Conservation (phyloP, 768 basidiomycete species). For the Filobasidium floriforme region DNA sequence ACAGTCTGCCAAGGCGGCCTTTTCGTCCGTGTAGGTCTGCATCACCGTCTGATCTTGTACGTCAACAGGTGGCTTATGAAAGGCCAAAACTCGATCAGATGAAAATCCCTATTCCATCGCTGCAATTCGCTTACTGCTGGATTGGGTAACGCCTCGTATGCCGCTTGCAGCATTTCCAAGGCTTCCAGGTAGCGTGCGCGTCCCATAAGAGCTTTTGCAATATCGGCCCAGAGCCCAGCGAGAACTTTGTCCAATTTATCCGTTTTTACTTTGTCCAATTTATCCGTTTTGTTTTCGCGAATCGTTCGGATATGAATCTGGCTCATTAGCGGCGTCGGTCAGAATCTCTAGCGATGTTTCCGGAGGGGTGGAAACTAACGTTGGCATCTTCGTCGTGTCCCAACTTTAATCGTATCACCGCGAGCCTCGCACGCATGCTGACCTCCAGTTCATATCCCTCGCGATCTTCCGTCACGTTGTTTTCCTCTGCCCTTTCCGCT, state of each 20-base stretch:
- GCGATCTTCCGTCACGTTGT: conserved; percentile 51
- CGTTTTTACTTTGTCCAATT: conserved; percentile 76
- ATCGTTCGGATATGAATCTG: conserved; percentile 73
- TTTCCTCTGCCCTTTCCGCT: conserved; percentile 37
- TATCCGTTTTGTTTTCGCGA: conserved; percentile 60
- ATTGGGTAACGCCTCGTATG: background rate
- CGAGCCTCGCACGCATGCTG: conserved; percentile 73
- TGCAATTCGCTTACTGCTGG: background rate
- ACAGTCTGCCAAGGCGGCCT: conserved; percentile 15
- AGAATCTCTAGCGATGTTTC: too few species aligned
- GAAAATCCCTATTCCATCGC: background rate
- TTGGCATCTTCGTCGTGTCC: conserved; percentile 73
- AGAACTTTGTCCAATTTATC: too few species aligned
- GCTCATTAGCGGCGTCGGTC: background rate
- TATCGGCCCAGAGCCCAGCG: conserved; percentile 67
- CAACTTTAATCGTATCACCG: conserved; percentile 70
- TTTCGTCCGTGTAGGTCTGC: conserved; percentile 17
- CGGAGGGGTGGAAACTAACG: too few species aligned
- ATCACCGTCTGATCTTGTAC: conserved; percentile 51
- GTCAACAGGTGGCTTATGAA: background rate
- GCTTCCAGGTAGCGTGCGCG: conserved; percentile 70
- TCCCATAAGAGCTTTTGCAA: conserved; percentile 77
- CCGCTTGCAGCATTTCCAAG: conserved; percentile 57
- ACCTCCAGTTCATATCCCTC: conserved; percentile 62
- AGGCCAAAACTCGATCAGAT: background rate